Base-by-base conservation (phyloP, 371 early-diverging fungal species). In the Mortierella sp. region DNA sequence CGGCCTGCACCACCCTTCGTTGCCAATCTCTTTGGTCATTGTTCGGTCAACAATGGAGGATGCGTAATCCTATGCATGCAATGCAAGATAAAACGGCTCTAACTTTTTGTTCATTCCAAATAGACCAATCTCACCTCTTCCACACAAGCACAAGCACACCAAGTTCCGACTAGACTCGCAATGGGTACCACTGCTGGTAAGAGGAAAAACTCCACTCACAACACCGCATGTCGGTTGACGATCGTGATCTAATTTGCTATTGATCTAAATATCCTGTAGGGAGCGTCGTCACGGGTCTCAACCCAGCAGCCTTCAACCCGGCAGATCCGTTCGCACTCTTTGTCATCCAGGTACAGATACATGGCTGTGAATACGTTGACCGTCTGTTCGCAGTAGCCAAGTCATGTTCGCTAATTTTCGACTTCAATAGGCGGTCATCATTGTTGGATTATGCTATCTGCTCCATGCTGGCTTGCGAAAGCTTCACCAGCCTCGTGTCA, bases 401-500 rank as follows among this genome's bases (percentile, higher is more conserved):
- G 40, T 40, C 40, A 16, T 44, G 10, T 47, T 8, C 17, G 3
- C 22, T 22, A 10, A 47, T 47, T 24, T 19, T 13, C 44, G 19
- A 5, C 17, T 41, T 9, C 43, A 24, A 27, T 66, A 93, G 90
- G 80, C 86, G 3, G 77, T 85, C 21, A 83, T 94, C 53, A 92
- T 94, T 34, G 69, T 94, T 3, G 66, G 77, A 10, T 72, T 92
- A 53, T 87, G 90, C 59, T 86, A 94, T 39, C 5, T 87, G 3
- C 78, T 94, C 8, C 83, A 88, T 37, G 49, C 91, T 25, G 79
- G 85, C 3, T 59, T 94, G 24, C 81, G 79, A 3, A 78, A 71
- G 34, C 40, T 92, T 0, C 77, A 81, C 49, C 94, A 94, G 68
- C 95, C 95, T 5, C 71, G 84, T 25, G 93, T 92, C 3, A 90